phyloP scores from a whole-genome alignment of 2,329 filamentous ascomycete genomes.

The Fusarium bactridioides region DNA sequence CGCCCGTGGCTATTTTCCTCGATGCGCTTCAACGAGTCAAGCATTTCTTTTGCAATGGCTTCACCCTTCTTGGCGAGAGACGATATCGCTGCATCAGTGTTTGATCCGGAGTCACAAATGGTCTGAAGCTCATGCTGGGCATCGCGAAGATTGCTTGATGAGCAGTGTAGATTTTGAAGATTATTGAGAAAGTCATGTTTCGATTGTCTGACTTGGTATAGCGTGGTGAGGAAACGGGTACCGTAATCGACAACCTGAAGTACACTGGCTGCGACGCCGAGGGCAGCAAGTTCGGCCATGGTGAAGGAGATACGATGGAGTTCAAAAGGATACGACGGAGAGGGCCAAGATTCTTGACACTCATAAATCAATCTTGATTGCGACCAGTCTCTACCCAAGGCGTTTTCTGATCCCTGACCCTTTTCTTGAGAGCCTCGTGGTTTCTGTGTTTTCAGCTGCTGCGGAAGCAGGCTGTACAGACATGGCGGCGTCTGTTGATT shows the following conservation, averaged over 20 bases:
- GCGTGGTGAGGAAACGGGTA: not conserved
- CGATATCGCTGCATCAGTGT: not conserved
- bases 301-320: not conserved
- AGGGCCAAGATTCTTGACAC: not conserved
- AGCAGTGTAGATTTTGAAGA: not conserved
- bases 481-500: not conserved
- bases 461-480: not conserved
- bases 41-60: not conserved
- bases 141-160: not conserved
- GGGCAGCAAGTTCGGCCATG: conserved; percentile 10
- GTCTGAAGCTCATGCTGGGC: not conserved
- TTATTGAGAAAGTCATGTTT: not conserved
- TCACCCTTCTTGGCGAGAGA: not conserved
- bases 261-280: not conserved
- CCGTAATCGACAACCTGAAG: conserved; percentile 18
- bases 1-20: not conserved
- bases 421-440: not conserved
- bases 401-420: too few species aligned
- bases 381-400: not conserved
- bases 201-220: not conserved
- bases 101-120: not conserved
- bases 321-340: too few species aligned
- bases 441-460: not conserved
- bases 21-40: not conserved
- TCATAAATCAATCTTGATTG: not conserved